Evolutionary conservation across 148 eudicot species (phyloP).

Genomic region (Spergularia marina): DNA sequence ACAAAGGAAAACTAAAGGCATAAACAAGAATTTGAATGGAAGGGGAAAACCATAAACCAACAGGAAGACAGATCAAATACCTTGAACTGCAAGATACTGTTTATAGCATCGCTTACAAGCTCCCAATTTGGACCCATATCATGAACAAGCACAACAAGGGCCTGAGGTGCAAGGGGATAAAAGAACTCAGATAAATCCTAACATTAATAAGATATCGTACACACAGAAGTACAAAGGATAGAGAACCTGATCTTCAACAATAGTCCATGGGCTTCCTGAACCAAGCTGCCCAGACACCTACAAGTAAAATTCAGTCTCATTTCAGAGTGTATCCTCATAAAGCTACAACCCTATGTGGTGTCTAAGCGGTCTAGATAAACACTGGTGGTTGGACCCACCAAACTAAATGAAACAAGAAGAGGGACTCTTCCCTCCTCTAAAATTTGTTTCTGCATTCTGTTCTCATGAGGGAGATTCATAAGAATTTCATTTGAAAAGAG

Average conservation of each 20-base stretch:
- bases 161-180: conserved; percentile 40
- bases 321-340: conserved; percentile 16
- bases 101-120: conserved; percentile 88
- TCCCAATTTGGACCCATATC: conserved; percentile 99
- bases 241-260: conserved; percentile 87
- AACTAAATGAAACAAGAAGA: neutral
- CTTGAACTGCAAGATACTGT: conserved; percentile 83
- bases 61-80: conserved; percentile 30
- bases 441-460: neutral
- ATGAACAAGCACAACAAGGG: conserved; percentile 95
- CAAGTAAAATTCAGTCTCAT: conserved; percentile 26
- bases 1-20: conserved; percentile 7
- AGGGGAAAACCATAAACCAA: neutral
- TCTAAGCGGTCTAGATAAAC: neutral
- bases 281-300: conserved; percentile 71
- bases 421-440: neutral
- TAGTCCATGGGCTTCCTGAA: conserved; percentile 77
- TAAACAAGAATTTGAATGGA: neutral
- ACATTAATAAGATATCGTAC: neutral
- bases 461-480: too few species aligned
- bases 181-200: conserved; percentile 23
- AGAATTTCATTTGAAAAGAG: too few species aligned
- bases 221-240: conserved; percentile 11
- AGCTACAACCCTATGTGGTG: conserved; percentile 1
- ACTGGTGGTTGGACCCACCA: neutral